phyloP scores from a whole-genome alignment of 495 filamentous ascomycete species.

The Penicillium alfredii region DNA sequence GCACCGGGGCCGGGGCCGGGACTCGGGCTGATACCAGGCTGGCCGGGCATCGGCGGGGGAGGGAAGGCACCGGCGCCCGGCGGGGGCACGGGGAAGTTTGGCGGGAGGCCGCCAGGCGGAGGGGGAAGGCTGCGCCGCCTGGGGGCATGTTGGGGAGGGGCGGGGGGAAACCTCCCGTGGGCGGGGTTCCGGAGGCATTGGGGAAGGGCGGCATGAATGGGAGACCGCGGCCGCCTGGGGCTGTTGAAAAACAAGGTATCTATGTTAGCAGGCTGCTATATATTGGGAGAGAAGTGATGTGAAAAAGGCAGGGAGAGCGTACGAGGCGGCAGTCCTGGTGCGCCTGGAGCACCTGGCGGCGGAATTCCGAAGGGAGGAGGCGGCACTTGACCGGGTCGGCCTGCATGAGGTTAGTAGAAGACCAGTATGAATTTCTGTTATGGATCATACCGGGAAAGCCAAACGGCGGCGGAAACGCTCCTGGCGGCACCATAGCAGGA shows the following conservation, averaged over 20 bases:
- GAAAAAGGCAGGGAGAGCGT: slow-evolving; percentile 31
- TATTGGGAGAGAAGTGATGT: no score
- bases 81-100: slow-evolving; percentile 44
- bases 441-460: slow-evolving; percentile 51
- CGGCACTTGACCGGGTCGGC: slow-evolving; percentile 41
- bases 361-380: slow-evolving; percentile 53
- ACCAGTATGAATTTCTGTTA: no score
- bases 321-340: slow-evolving; percentile 43
- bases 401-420: no score
- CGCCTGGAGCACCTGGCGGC: slow-evolving; percentile 37
- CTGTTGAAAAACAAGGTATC: slow-evolving; percentile 25
- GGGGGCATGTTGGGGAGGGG: slow-evolving; percentile 31
- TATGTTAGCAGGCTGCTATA: no score
- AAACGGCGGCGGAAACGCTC: slow-evolving; percentile 46
- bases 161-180: slow-evolving; percentile 25
- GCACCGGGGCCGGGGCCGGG: slow-evolving; percentile 24
- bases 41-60: slow-evolving; percentile 20
- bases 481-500: slow-evolving; percentile 62
- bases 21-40: no score
- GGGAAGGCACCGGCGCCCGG: slow-evolving; percentile 31
- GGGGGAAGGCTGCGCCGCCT: slow-evolving; percentile 53
- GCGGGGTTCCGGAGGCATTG: slow-evolving; percentile 30
- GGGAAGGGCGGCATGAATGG: slow-evolving; percentile 60
- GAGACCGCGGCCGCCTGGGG: slow-evolving; percentile 55
- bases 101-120: slow-evolving; percentile 54